Evolutionary conservation across 2,329 filamentous ascomycete genomes (phyloP).

Genomic region (Aureobasidium sp.): DNA sequence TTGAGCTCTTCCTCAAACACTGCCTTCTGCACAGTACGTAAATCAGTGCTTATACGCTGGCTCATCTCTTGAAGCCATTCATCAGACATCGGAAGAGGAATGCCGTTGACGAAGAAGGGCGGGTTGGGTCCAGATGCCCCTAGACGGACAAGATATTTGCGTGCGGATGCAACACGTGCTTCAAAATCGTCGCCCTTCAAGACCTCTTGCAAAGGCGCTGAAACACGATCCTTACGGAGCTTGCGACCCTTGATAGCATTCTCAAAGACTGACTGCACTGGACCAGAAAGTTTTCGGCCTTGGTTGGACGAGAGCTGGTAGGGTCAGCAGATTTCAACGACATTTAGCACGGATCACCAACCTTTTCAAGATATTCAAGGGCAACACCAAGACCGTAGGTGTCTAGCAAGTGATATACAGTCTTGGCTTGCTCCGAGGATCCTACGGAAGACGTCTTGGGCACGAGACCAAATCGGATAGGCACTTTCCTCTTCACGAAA

Average conservation of each 20-base stretch:
- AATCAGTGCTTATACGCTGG: slow-evolving; percentile 59
- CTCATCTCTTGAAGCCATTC: slow-evolving; percentile 70
- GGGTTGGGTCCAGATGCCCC: slow-evolving; percentile 52
- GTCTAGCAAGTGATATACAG: slow-evolving; percentile 71
- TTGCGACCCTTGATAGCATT: slow-evolving; percentile 50
- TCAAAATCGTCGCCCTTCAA: slow-evolving; percentile 49
- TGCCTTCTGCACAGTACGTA: slow-evolving; percentile 65
- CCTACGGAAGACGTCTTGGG: slow-evolving; percentile 53
- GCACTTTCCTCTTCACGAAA: slow-evolving; percentile 69
- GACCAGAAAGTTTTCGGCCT: slow-evolving; percentile 43
- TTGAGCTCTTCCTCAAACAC: slow-evolving; percentile 60
- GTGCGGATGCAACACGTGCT: slow-evolving; percentile 47
- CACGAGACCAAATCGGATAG: slow-evolving; percentile 79
- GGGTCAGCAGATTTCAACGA: not conserved
- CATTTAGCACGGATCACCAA: slow-evolving; percentile 21
- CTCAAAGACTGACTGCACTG: slow-evolving; percentile 46
- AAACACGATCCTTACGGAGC: slow-evolving; percentile 45
- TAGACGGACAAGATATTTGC: slow-evolving; percentile 63
- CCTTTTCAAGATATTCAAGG: slow-evolving; percentile 59
- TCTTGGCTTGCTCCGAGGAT: slow-evolving; percentile 61
- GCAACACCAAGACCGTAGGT: slow-evolving; percentile 66
- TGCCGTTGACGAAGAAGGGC: slow-evolving; percentile 72
- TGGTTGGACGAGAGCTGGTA: slow-evolving; percentile 17
- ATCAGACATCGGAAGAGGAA: slow-evolving; percentile 59
- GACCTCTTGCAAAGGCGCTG: slow-evolving; percentile 52